Conservation (phyloP, 2,329 filamentous ascomycete genomes). For the Whalleya microplaca region DNA sequence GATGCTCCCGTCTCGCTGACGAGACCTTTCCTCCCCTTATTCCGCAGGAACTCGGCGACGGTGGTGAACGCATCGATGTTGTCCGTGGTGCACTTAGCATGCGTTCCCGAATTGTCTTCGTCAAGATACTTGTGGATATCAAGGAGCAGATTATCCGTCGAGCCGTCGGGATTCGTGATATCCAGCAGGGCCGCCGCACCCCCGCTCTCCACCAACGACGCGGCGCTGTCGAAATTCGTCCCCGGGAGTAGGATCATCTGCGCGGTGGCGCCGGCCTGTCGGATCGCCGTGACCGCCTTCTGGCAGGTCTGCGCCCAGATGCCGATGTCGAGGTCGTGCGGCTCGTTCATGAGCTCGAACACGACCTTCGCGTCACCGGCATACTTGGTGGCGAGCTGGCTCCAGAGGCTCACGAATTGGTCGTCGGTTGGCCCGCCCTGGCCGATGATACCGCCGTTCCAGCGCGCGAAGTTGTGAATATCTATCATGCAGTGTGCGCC, state of each 20-base stretch:
- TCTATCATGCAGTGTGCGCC: constrained; percentile 65
- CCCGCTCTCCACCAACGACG: constrained; percentile 51
- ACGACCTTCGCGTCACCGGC: constrained; percentile 55
- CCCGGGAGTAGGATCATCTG: constrained; percentile 69
- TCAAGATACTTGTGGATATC: constrained; percentile 67
- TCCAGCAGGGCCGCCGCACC: constrained; percentile 54
- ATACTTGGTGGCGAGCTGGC: constrained; percentile 61
- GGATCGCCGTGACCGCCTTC: constrained; percentile 66
- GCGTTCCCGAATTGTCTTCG: constrained; percentile 57
- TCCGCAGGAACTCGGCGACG: constrained; percentile 51
- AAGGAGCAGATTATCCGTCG: constrained; percentile 58
- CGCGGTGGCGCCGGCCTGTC: constrained; percentile 62
- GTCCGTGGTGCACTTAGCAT: constrained; percentile 55
- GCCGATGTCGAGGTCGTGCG: constrained; percentile 61
- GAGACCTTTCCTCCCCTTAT: constrained; percentile 52
- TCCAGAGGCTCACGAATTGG: constrained; percentile 63
- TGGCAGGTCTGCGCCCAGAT: constrained; percentile 65
- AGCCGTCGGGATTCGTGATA: constrained; percentile 63
- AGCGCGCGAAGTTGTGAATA: constrained; percentile 62
- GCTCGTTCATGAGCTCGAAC: constrained; percentile 73
- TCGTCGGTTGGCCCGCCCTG: constrained; percentile 66
- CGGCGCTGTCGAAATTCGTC: constrained; percentile 59
- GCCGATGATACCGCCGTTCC: constrained; percentile 65
- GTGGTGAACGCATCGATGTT: constrained; percentile 53
- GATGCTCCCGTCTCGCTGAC: constrained; percentile 58